phyloP scores from a whole-genome alignment of 495 filamentous ascomycete genomes.

The Extremus antarcticus region DNA sequence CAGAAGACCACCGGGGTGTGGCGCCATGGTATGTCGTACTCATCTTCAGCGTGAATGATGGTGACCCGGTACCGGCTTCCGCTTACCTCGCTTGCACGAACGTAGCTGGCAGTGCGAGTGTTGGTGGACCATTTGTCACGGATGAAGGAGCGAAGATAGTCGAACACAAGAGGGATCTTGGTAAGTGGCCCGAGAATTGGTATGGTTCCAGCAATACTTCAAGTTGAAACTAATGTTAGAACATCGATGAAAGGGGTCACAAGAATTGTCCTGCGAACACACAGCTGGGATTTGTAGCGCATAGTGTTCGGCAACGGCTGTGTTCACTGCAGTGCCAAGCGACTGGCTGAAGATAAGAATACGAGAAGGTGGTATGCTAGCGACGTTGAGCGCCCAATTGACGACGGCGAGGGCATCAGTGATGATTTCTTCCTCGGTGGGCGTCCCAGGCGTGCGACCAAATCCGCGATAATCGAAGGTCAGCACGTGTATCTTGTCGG shows the following conservation, averaged over 20 bases:
- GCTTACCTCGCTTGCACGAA: constrained; percentile 13
- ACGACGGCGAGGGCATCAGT: constrained; percentile 46
- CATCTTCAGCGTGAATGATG: constrained; percentile 24
- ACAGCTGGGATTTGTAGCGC: constrained; percentile 1
- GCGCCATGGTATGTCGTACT: constrained; percentile 29
- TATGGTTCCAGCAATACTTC: constrained; percentile 35
- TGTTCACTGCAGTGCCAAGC: constrained; percentile 26
- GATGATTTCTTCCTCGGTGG: constrained; percentile 23
- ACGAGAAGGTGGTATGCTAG: constrained; percentile 18
- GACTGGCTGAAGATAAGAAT: constrained; percentile 27
- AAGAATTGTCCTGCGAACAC: constrained; percentile 26
- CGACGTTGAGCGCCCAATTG: constrained; percentile 41
- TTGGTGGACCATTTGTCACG: constrained; percentile 24
- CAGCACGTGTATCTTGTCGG: constrained; percentile 48
- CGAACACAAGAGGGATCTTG: constrained; percentile 27
- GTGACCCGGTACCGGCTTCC: constrained; percentile 14
- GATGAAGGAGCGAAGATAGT: constrained; percentile 21
- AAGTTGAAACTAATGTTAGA: constrained; percentile 35
- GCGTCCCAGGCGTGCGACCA: constrained; percentile 23
- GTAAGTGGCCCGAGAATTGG: constrained; percentile 36
- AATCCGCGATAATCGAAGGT: constrained; percentile 36
- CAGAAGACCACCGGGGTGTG: constrained; percentile 35
- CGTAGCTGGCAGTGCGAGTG: constrained; percentile 15
- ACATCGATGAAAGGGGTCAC: constrained; percentile 38
- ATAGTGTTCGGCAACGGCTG: constrained; percentile 18